Evolutionary conservation across 192 early-diverging fungal species (phyloP).

Genomic region (Backusella macrospora): DNA sequence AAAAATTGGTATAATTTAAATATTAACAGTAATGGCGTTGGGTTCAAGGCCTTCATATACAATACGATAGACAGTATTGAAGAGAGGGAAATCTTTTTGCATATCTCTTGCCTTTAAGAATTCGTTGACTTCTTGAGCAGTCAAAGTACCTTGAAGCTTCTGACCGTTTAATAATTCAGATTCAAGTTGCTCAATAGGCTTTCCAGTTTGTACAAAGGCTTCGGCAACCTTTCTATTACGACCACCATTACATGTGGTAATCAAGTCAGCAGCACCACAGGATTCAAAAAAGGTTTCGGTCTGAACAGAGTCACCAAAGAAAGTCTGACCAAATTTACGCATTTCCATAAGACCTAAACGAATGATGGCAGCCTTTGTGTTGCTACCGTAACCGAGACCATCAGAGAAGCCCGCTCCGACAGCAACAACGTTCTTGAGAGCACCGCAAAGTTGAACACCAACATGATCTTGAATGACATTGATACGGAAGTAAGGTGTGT

Average conservation of each 20-base stretch:
- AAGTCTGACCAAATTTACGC: slow-evolving; percentile 87
- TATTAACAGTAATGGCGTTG: slow-evolving; percentile 67
- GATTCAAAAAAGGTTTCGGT: slow-evolving; percentile 96
- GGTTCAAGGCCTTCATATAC: slow-evolving; percentile 80
- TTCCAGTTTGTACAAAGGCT: slow-evolving; percentile 88
- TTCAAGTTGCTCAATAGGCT: slow-evolving; percentile 92
- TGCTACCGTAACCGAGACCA: slow-evolving; percentile 90
- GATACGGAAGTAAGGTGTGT: slow-evolving; percentile 90
- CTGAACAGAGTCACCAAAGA: slow-evolving; percentile 76
- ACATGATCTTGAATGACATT: slow-evolving; percentile 82
- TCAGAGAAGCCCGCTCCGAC: slow-evolving; percentile 95
- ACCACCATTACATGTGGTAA: slow-evolving; percentile 97
- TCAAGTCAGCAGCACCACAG: slow-evolving; percentile 96
- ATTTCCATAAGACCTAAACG: slow-evolving; percentile 95
- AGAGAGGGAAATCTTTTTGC: slow-evolving; percentile 83
- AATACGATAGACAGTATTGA: slow-evolving; percentile 91
- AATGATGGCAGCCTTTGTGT: slow-evolving; percentile 98
- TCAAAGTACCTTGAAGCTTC: slow-evolving; percentile 95
- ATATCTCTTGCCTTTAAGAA: slow-evolving; percentile 71
- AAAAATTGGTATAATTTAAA: slow-evolving; percentile 39
- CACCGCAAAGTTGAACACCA: slow-evolving; percentile 97
- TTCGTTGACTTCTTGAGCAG: slow-evolving; percentile 82
- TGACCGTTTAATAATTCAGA: slow-evolving; percentile 94
- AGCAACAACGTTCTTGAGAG: slow-evolving; percentile 98
- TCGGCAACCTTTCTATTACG: slow-evolving; percentile 93